These are phyloP conservation scores for Psilocybe cyanescens DNA, from an alignment of 768 basidiomycete species.

Conservation along the genomic window DNA sequence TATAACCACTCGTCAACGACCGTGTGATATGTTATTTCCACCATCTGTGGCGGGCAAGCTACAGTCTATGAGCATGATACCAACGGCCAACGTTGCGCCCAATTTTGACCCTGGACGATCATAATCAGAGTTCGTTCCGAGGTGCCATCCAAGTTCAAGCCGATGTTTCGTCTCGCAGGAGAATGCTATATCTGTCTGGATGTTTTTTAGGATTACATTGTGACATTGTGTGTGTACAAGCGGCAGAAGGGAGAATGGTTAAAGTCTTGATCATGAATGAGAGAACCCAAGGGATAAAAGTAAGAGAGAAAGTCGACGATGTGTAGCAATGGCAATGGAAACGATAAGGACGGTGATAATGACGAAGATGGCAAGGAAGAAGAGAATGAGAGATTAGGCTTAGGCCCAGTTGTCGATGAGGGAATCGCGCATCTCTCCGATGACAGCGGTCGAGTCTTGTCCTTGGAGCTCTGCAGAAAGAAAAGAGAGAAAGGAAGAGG, in stretches of 20 bases:
- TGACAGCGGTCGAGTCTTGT: constrained; percentile 78
- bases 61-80: too few species aligned
- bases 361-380: neutral
- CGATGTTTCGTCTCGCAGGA: neutral
- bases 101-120: too few species aligned
- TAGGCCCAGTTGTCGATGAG: constrained; percentile 94
- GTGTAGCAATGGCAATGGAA: neutral
- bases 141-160: neutral
- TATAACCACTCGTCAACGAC: too few species aligned
- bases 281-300: constrained; percentile 8
- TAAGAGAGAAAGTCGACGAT: neutral
- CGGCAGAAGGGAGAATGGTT: constrained; percentile 7
- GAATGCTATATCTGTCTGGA: constrained; percentile 7
- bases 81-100: too few species aligned
- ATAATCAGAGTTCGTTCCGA: too few species aligned
- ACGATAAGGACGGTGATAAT: neutral
- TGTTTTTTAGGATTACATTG: constrained; percentile 14
- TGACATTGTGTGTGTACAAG: constrained; percentile 18
- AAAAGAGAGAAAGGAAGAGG: constrained; percentile 1
- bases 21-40: too few species aligned
- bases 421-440: constrained; percentile 90
- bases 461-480: constrained; percentile 77
- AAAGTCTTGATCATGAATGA: neutral
- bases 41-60: too few species aligned
- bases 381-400: constrained; percentile 3